Conservation (phyloP, 495 filamentous ascomycete genomes). For the Achaetomiella virescens region DNA sequence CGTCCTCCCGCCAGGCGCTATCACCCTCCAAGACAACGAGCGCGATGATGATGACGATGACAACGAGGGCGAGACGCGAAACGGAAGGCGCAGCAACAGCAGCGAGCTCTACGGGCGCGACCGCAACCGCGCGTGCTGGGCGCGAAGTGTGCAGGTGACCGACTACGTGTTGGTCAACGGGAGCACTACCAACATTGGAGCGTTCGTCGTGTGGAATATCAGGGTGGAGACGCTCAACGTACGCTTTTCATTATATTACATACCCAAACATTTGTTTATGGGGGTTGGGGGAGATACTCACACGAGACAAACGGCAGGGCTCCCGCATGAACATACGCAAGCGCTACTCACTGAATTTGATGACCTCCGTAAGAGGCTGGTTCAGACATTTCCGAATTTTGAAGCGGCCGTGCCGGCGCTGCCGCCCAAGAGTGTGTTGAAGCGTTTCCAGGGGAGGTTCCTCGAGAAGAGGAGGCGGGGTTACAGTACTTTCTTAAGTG, state of each 20-base stretch:
- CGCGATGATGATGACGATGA: conserved; percentile 32
- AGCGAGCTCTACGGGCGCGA: conserved; percentile 28
- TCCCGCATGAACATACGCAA: conserved; percentile 50
- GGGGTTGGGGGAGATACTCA: too few relatives aligned
- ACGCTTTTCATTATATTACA: conserved; percentile 15
- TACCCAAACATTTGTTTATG: too few relatives aligned
- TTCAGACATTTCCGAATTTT: conserved; percentile 49
- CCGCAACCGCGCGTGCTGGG: conserved; percentile 51
- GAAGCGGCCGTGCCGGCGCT: conserved; percentile 49
- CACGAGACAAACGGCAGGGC: conserved; percentile 34
- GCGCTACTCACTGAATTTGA: conserved; percentile 56
- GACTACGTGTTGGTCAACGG: conserved; percentile 48
- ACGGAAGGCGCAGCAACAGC: conserved; percentile 9
- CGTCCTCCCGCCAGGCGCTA: conserved; percentile 38
- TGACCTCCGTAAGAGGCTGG: conserved; percentile 42
- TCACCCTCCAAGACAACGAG: conserved; percentile 50
- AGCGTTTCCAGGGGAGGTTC: conserved; percentile 48
- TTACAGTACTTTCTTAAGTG: conserved; percentile 54
- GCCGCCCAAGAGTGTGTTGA: conserved; percentile 51
- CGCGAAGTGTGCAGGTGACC: conserved; percentile 47
- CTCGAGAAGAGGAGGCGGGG: conserved; percentile 46
- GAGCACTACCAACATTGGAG: conserved; percentile 45
- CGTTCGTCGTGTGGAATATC: conserved; percentile 54
- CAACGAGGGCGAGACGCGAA: not conserved
- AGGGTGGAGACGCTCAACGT: conserved; percentile 46